Conservation (phyloP, 192 early-diverging fungal genomes). For the Dissophora ornata region DNA sequence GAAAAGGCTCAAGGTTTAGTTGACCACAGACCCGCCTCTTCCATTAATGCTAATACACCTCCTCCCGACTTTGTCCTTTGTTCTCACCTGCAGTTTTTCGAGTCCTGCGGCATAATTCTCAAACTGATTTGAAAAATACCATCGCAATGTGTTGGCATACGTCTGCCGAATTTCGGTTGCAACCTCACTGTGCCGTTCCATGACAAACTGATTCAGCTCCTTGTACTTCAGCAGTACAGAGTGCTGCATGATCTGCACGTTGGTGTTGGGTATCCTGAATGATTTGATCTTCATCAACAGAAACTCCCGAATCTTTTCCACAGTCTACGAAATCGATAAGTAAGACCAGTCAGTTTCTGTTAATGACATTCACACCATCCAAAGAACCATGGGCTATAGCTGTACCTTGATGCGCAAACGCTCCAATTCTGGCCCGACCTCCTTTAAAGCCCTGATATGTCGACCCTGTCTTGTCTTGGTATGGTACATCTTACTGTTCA, state of each 20-base stretch:
- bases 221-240: conserved; percentile 93
- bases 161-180: conserved; percentile 87
- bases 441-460: conserved; percentile 81
- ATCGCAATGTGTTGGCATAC: conserved; percentile 86
- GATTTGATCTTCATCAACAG: conserved; percentile 87
- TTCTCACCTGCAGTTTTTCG: conserved; percentile 83
- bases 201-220: conserved; percentile 90
- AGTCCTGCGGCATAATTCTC: conserved; percentile 86
- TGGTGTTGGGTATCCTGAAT: conserved; percentile 90
- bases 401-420: conserved; percentile 83
- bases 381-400: too few relatives aligned
- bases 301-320: conserved; percentile 89
- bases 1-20: background rate
- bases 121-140: conserved; percentile 92
- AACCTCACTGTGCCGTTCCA: conserved; percentile 88
- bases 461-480: conserved; percentile 80
- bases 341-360: background rate
- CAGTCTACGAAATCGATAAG: conserved; percentile 64
- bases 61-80: too few relatives aligned
- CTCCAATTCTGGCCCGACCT: conserved; percentile 94
- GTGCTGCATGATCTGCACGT: conserved; percentile 93
- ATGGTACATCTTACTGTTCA: conserved; percentile 90
- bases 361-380: background rate
- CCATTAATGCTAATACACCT: too few relatives aligned
- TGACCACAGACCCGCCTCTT: too few relatives aligned